Conservation (phyloP, 2,329 filamentous ascomycete genomes). For the Apiospora marii region DNA sequence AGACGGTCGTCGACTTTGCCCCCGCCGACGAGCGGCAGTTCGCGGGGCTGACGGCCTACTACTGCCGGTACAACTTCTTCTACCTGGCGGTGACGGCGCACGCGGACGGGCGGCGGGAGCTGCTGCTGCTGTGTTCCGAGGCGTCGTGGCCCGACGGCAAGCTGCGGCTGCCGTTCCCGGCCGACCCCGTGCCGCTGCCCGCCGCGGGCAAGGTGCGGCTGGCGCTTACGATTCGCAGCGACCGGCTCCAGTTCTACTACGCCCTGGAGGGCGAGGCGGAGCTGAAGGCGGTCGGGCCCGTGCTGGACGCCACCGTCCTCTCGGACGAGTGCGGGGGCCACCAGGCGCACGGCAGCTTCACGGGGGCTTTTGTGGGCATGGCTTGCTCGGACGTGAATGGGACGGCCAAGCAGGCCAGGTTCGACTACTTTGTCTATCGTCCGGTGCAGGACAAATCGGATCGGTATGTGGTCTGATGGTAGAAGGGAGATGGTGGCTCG, state of each 20-base stretch:
- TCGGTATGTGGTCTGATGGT: slow-evolving; percentile 53
- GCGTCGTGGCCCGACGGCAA: slow-evolving; percentile 61
- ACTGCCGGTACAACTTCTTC: slow-evolving; percentile 71
- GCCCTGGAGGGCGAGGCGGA: slow-evolving; percentile 54
- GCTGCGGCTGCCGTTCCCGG: slow-evolving; percentile 51
- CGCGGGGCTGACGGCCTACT: slow-evolving; percentile 68
- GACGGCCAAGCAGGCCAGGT: slow-evolving; percentile 52
- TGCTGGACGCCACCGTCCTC: slow-evolving; percentile 65
- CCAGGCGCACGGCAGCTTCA: slow-evolving; percentile 68
- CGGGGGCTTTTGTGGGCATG: slow-evolving; percentile 66
- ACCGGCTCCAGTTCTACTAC: slow-evolving; percentile 64
- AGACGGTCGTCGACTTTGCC: slow-evolving; percentile 61
- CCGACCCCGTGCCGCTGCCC: slow-evolving; percentile 56
- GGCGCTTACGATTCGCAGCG: slow-evolving; percentile 59
- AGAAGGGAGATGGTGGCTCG: background rate
- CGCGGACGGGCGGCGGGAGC: slow-evolving; percentile 62
- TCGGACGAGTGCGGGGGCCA: slow-evolving; percentile 71
- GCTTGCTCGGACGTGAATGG: slow-evolving; percentile 65
- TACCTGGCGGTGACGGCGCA: slow-evolving; percentile 67
- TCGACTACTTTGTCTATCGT: slow-evolving; percentile 61
- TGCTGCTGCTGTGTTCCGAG: slow-evolving; percentile 65
- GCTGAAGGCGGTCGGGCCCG: slow-evolving; percentile 59
- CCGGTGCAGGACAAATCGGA: slow-evolving; percentile 57
- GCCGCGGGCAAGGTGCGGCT: slow-evolving; percentile 62
- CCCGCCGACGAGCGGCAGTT: slow-evolving; percentile 67